Evolutionary conservation across 2,329 filamentous ascomycete species (phyloP).

Genomic region (Diplodia seriata): DNA sequence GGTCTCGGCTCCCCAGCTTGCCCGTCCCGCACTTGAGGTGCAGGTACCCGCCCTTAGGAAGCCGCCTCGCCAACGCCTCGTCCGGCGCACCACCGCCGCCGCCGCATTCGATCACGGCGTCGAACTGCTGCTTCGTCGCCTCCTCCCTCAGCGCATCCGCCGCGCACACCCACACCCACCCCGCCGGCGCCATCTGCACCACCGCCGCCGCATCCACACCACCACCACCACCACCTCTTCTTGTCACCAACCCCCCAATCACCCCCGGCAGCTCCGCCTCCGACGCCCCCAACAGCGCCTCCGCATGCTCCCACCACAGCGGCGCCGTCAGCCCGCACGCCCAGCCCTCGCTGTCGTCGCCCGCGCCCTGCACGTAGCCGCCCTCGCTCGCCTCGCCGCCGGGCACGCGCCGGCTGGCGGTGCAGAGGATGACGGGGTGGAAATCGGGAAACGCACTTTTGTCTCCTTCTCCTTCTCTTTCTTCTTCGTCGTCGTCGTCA

Average conservation of each 20-base stretch:
- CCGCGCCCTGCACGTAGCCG: slow-evolving; percentile 91
- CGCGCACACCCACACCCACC: slow-evolving; percentile 49
- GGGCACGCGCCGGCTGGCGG: slow-evolving; percentile 74
- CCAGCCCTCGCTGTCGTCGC: slow-evolving; percentile 96
- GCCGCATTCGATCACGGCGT: slow-evolving; percentile 54
- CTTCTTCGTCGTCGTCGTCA: slow-evolving; percentile 45
- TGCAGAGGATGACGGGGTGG: slow-evolving; percentile 82
- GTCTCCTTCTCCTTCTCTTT: slow-evolving; percentile 29
- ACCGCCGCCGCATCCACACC: slow-evolving; percentile 37
- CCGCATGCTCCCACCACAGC: slow-evolving; percentile 78
- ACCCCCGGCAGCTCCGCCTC: slow-evolving; percentile 69
- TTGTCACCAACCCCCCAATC: slow-evolving; percentile 57
- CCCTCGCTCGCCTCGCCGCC: slow-evolving; percentile 73
- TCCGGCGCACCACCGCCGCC: slow-evolving; percentile 47
- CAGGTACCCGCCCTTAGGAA: slow-evolving; percentile 56
- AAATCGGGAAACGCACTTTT: slow-evolving; percentile 59
- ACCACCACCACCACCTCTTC: slow-evolving; percentile 62
- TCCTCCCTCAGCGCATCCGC: slow-evolving; percentile 37
- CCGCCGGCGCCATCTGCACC: slow-evolving; percentile 53
- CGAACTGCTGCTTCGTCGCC: slow-evolving; percentile 37
- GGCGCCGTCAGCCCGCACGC: slow-evolving; percentile 77
- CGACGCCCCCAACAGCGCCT: slow-evolving; percentile 64
- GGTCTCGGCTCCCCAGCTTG: slow-evolving; percentile 81
- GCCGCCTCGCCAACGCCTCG: background rate
- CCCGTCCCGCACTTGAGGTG: slow-evolving; percentile 71